Evolutionary conservation across 495 filamentous ascomycete genomes (phyloP).

Genomic region (Aspergillus affinis): DNA sequence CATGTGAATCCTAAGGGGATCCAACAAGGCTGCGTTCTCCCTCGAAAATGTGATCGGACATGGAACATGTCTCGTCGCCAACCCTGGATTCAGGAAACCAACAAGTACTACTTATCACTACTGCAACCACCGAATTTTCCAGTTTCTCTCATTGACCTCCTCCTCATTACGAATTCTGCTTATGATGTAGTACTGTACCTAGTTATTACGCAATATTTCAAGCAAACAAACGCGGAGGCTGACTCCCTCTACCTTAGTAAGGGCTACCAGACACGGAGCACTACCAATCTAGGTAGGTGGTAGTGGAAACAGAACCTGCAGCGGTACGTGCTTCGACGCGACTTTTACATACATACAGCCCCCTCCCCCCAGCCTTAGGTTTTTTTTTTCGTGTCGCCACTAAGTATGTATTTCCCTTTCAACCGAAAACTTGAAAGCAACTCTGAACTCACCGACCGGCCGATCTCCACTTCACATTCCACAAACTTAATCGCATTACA

Average conservation of each 20-base stretch:
- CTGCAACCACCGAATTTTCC: too few relatives aligned
- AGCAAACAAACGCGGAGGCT: not conserved
- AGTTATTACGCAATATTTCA: not conserved
- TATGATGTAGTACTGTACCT: too few relatives aligned
- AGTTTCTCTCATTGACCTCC: too few relatives aligned
- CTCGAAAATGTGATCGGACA: too few relatives aligned
- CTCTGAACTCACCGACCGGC: slow-evolving; percentile 1
- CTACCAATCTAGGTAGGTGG: too few relatives aligned
- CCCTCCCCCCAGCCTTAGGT: not conserved
- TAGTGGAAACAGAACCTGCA: not conserved
- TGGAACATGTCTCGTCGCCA: not conserved
- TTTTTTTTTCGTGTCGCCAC: slow-evolving; percentile 7
- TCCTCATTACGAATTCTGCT: too few relatives aligned
- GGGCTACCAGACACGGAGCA: too few relatives aligned
- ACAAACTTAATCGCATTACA: not conserved
- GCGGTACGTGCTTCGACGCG: not conserved
- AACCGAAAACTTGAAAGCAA: not conserved
- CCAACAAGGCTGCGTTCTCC: too few relatives aligned
- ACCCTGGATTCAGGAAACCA: not conserved
- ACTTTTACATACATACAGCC: not conserved
- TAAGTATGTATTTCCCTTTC: not conserved
- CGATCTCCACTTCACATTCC: not conserved
- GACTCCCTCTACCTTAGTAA: too few relatives aligned
- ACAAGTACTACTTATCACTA: not conserved
- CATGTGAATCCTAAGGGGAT: too few relatives aligned